Conservation (phyloP, 345 rosid species). For the Noccaea bulbosa region DNA sequence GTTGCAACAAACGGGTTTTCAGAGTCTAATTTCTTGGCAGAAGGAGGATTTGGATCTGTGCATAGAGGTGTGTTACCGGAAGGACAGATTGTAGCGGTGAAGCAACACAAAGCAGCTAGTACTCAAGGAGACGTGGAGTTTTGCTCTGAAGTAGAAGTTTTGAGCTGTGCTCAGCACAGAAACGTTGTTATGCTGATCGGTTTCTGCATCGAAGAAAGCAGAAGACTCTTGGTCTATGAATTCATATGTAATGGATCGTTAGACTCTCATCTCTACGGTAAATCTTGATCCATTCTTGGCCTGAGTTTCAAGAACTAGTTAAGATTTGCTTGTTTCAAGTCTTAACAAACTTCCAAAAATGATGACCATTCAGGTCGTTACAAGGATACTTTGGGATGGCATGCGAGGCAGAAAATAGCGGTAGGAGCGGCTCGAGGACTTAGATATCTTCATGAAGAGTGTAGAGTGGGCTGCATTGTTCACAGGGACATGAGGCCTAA, state of each 20-base stretch:
- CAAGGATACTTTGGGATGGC: conserved; percentile 48
- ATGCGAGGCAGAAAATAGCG: conserved; percentile 63
- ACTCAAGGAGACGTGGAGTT: conserved; percentile 65
- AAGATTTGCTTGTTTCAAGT: not conserved
- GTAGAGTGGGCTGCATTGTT: conserved; percentile 72
- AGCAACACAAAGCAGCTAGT: conserved; percentile 54
- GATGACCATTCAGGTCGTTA: conserved; percentile 34
- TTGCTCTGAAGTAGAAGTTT: conserved; percentile 65
- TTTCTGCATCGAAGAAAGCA: conserved; percentile 57
- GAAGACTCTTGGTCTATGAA: conserved; percentile 68
- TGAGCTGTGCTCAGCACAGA: conserved; percentile 71
- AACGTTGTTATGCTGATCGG: conserved; percentile 71
- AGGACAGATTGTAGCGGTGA: conserved; percentile 67
- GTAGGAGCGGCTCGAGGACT: conserved; percentile 74
- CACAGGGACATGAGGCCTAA: conserved; percentile 73
- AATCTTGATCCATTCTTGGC: not conserved
- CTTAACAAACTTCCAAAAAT: not conserved
- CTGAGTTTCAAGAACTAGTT: not conserved
- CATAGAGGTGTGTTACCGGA: conserved; percentile 56
- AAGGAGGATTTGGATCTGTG: conserved; percentile 64
- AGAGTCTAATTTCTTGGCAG: conserved; percentile 52
- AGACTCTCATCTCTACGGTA: conserved; percentile 68
- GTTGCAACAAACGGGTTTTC: conserved; percentile 61
- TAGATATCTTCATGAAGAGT: conserved; percentile 75
- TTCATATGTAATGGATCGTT: conserved; percentile 68